Evolutionary conservation across 129 eudicot species (phyloP), one percentile per base, ranked within the genome.

Genomic region (Flaveria brownii): DNA sequence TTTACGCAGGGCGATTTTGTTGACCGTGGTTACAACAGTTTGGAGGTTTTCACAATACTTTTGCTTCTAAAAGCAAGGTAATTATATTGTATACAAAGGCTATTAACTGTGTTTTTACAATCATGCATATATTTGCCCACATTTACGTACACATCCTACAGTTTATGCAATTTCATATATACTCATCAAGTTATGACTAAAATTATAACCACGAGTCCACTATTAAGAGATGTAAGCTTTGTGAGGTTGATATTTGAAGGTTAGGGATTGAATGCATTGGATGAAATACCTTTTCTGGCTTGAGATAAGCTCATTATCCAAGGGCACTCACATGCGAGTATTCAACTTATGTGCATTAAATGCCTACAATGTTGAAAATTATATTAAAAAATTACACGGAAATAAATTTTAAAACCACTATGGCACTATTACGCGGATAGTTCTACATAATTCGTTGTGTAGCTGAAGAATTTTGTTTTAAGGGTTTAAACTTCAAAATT

Each of bases 61-160:
- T 83, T 94, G 91, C 98, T 94, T 83, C 92, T 94, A 47, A 94
- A 94, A 87, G 98, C 98, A 69, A 91, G 98, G 98, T 94, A 80
- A 45, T 55, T 23, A 13, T 33, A 60, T 17, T 47, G 7, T 68
- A 6, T 42, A 47, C 42, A 0, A 18, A 36, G 74, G 18, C 15
- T 63, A 64, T 36, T 9, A 16, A 33, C 69, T 6, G 12, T 66
- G 33, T n/a, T 1, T 28, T 45, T 47, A 73, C 43, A 47, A 59
- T 26, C 15, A 59, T 78, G 51, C 52, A 65, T 71, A 23, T 57
- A 62, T 49, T 13, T 50, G 42, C 52, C 20, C 14, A 14, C 9
- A 23, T 23, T 47, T 43, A 43, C 59, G 15, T 73, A 30, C 36
- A n/a, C 71, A 36, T 66, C 14, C 39, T 66, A 66, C 28, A 17